Percentiles rank a stretch among this genome's conserved stretches.
Evolutionary conservation across 2,329 filamentous ascomycete genomes (phyloP).

Genomic region (Albifimbria verrucaria): DNA sequence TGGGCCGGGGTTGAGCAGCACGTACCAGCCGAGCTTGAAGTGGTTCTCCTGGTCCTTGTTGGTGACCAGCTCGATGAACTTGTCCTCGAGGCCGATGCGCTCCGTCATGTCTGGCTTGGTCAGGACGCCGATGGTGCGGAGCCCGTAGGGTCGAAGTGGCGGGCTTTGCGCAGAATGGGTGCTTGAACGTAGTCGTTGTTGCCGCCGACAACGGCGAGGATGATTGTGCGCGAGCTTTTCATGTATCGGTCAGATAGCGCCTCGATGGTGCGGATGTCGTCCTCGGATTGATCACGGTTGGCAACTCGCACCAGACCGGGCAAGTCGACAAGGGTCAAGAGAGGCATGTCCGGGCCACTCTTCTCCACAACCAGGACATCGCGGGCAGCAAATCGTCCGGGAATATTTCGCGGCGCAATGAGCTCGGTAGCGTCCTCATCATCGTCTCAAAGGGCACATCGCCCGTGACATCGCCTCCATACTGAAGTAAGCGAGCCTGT

Average conservation of each 20-base stretch:
- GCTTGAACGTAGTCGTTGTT: conserved; percentile 54
- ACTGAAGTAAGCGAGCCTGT: conserved; percentile 43
- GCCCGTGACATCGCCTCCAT: conserved; percentile 42
- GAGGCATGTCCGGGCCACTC: conserved; percentile 54
- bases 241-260: conserved; percentile 51
- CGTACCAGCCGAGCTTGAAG: conserved; percentile 51
- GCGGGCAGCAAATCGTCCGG: conserved; percentile 47
- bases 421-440: conserved; percentile 49
- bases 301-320: conserved; percentile 55
- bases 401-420: conserved; percentile 47
- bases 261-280: conserved; percentile 51
- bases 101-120: conserved; percentile 53
- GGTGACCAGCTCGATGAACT: conserved; percentile 50
- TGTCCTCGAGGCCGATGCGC: conserved; percentile 49
- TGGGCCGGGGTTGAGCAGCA: conserved; percentile 46
- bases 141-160: conserved; percentile 46
- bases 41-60: conserved; percentile 48
- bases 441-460: conserved; percentile 46
- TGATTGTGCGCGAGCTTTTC: conserved; percentile 53
- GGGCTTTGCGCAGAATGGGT: conserved; percentile 47
- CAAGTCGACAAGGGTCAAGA: conserved; percentile 60
- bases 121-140: conserved; percentile 49
- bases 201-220: conserved; percentile 52
- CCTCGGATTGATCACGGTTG: conserved; percentile 49
- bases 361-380: conserved; percentile 59